A percentile compares a stretch with the other conserved stretches of the same genome.
Conservation (phyloP, 768 basidiomycete genomes). For the Coprinopsis marcescibilis region DNA sequence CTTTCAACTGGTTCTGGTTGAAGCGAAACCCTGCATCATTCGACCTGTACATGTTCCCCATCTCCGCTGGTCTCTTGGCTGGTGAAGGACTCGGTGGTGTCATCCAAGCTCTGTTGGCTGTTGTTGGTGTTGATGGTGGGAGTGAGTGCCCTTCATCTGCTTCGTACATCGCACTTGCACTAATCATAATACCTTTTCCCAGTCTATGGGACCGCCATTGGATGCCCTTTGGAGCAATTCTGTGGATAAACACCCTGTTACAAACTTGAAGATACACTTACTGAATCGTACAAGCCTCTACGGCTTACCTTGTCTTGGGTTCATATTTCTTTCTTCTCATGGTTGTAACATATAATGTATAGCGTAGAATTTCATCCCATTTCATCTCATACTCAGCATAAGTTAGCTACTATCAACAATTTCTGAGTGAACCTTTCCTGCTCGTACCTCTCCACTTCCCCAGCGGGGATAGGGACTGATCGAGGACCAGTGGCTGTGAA, state of each 20-base stretch:
- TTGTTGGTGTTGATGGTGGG: slow-evolving; percentile 44
- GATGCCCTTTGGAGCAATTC: not conserved
- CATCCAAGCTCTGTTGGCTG: slow-evolving; percentile 49
- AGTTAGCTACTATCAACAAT: too few species aligned
- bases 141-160: not conserved
- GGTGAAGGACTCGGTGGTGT: slow-evolving; percentile 61
- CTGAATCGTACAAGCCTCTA: too few species aligned
- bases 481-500: too few species aligned
- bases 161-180: not conserved
- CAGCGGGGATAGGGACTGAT: too few species aligned
- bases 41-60: slow-evolving; percentile 56
- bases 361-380: too few species aligned
- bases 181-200: not conserved
- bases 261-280: too few species aligned
- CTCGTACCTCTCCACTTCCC: too few species aligned
- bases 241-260: slow-evolving; percentile 4
- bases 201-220: not conserved
- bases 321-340: too few species aligned
- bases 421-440: too few species aligned
- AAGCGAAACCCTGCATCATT: slow-evolving; percentile 35
- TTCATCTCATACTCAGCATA: too few species aligned
- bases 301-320: too few species aligned
- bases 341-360: too few species aligned
- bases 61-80: slow-evolving; percentile 49
- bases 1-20: slow-evolving; percentile 44